A percentile compares a stretch with the other conserved stretches of the same genome.
Conservation (phyloP, 1,284 basidiomycete genomes). For the Sporisorium exsertum region DNA sequence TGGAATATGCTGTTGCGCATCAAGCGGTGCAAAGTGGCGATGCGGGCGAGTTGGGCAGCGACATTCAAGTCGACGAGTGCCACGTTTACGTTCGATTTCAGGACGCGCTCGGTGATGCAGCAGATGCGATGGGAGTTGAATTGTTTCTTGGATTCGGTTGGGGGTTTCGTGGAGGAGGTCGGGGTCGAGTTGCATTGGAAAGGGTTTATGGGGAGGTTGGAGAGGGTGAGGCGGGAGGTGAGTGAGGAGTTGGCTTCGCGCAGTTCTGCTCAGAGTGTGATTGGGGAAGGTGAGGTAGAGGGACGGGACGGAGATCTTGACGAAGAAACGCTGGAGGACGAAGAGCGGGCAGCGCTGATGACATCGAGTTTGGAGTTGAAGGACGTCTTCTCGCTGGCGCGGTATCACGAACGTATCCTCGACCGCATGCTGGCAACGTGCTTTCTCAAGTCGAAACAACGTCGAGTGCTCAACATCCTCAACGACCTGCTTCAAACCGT, state of each 20-base stretch:
- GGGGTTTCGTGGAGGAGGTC: slow-evolving; percentile 34
- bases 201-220: slow-evolving; percentile 39
- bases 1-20: slow-evolving; percentile 56
- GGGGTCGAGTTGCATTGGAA: slow-evolving; percentile 42
- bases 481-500: slow-evolving; percentile 34
- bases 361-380: slow-evolving; percentile 44
- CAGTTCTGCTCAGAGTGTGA: not conserved
- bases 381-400: slow-evolving; percentile 57
- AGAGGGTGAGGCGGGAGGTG: slow-evolving; percentile 29
- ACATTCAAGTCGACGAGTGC: slow-evolving; percentile 37
- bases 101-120: slow-evolving; percentile 27
- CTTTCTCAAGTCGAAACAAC: slow-evolving; percentile 50
- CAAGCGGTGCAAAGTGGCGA: slow-evolving; percentile 50
- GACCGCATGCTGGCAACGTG: slow-evolving; percentile 53
- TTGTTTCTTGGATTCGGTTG: slow-evolving; percentile 36
- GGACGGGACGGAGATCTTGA: slow-evolving; percentile 33
- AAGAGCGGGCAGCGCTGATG: slow-evolving; percentile 27
- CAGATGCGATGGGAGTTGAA: slow-evolving; percentile 33
- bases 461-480: slow-evolving; percentile 20
- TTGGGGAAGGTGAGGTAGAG: not conserved
- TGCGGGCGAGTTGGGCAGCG: slow-evolving; percentile 26
- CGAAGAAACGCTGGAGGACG: slow-evolving; percentile 35
- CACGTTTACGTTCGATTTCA: slow-evolving; percentile 35
- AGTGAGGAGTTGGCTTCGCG: slow-evolving; percentile 25
- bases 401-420: slow-evolving; percentile 53